These are phyloP conservation scores for Hygrophila difformis DNA, from an alignment of 257 asterid species.

Conservation along the genomic window DNA sequence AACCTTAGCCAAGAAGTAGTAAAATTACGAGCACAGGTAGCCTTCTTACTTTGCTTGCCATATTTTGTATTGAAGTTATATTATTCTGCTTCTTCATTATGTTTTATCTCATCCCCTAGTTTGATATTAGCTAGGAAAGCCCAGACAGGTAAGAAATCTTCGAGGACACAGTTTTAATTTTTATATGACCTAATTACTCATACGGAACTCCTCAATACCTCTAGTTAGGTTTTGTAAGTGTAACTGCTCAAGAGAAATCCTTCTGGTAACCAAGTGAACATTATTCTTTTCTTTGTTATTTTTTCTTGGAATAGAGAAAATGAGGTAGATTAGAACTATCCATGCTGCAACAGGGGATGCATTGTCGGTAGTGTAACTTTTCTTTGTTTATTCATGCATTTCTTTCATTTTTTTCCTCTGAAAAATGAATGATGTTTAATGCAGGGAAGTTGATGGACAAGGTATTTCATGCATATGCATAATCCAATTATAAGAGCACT, in stretches of 20 bases:
- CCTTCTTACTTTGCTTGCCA: conserved; percentile 4
- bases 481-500: too few species aligned
- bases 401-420: conserved; percentile 5
- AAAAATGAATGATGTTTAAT: neutral
- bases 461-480: too few species aligned
- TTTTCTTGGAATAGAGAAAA: conserved; percentile 5
- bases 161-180: conserved; percentile 4
- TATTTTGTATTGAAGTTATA: neutral
- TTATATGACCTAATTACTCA: conserved; percentile 3
- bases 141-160: conserved; percentile 6
- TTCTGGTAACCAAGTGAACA: neutral
- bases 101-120: neutral
- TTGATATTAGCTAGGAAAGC: conserved; percentile 5
- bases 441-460: neutral
- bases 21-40: conserved; percentile 86
- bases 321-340: conserved; percentile 7
- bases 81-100: neutral
- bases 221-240: conserved; percentile 5
- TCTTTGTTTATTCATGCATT: neutral
- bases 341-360: neutral
- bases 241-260: conserved; percentile 8
- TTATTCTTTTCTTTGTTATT: neutral
- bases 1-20: conserved; percentile 73
- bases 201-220: conserved; percentile 5
- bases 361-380: neutral